Conservation (phyloP, 108 stramenopile species). For the Cyclotella cryptica region DNA sequence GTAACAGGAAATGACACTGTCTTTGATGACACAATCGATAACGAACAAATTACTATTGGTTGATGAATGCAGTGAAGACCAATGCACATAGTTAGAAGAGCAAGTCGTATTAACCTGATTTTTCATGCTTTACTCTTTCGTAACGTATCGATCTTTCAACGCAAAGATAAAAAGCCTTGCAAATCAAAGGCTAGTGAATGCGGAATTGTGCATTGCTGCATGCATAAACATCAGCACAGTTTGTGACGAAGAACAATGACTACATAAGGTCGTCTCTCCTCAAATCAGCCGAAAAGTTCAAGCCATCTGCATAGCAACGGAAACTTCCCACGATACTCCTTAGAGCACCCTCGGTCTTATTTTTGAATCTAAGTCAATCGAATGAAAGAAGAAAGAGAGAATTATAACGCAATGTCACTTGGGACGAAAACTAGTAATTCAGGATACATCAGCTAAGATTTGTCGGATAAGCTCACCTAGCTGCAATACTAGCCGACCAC, state of each 20-base stretch:
- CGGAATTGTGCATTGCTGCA: too few relatives aligned
- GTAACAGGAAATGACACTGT: conserved; percentile 1
- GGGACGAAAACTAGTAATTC: background rate
- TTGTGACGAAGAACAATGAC: too few relatives aligned
- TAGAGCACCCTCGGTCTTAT: conserved; percentile 74
- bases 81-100: too few relatives aligned
- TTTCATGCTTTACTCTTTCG: too few relatives aligned
- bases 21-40: background rate
- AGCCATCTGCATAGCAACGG: conserved; percentile 83
- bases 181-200: too few relatives aligned
- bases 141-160: too few relatives aligned
- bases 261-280: conserved; percentile 17
- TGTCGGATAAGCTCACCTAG: conserved; percentile 31
- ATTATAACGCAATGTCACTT: background rate
- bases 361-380: conserved; percentile 57
- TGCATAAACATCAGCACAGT: too few relatives aligned
- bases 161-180: too few relatives aligned
- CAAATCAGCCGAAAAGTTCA: conserved; percentile 65
- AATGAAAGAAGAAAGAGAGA: background rate
- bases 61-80: background rate
- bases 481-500: conserved; percentile 81
- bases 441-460: background rate
- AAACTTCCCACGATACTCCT: conserved; percentile 76
- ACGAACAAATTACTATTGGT: background rate
- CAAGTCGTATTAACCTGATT: too few relatives aligned